These are phyloP conservation scores for Climacium dendroides DNA, from an alignment of 225 moss, liverwort and hornwort species.

Conservation along the genomic window DNA sequence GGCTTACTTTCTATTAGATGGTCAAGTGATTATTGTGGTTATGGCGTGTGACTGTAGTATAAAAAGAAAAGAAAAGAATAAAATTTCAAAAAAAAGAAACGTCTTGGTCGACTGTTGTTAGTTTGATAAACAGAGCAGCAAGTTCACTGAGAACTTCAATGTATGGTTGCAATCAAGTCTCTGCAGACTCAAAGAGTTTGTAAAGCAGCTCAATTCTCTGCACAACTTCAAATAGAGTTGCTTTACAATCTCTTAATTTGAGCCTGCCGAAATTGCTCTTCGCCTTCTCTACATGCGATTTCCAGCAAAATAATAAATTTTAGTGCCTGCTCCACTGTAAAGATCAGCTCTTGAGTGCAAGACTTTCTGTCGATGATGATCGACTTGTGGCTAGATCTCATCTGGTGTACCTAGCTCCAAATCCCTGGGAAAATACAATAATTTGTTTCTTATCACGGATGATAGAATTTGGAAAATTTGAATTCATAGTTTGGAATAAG, in stretches of 20 bases:
- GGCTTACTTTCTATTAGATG: neutral
- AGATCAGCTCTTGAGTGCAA: neutral
- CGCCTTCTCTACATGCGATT: neutral
- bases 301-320: neutral
- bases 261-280: neutral
- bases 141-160: neutral
- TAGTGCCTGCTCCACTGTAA: neutral
- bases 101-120: neutral
- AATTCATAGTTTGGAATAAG: neutral
- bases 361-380: neutral
- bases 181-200: neutral
- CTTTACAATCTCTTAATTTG: neutral
- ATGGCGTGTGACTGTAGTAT: neutral
- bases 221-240: neutral
- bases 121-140: neutral
- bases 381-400: neutral
- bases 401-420: neutral
- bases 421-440: rapidly evolving
- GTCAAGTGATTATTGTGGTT: neutral
- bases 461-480: neutral
- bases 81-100: neutral
- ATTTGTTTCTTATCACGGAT: neutral
- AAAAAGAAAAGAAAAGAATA: neutral
- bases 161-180: neutral
- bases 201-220: neutral